Evolutionary conservation across 352 stramenopile genomes (phyloP), one percentile per base, ranked within the genome.

Genomic region (Globisporangium camurandrum): DNA sequence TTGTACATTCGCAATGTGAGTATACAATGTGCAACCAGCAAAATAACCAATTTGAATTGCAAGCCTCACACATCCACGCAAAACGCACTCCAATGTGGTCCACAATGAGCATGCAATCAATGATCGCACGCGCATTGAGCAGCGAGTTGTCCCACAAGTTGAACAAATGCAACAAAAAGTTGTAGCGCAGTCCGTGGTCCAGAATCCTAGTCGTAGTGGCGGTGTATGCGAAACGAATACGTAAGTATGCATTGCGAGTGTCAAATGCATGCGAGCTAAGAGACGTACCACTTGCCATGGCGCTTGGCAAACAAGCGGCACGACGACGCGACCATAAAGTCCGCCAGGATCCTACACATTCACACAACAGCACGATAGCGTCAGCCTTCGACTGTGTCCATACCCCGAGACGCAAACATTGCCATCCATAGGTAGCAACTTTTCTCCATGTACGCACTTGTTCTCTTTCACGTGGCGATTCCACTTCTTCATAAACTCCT

Each of bases 401-500:
- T 11, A 8, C 22, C 14, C 41, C 22, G 39, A 20, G 11, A 12
- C 14, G 33, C 33, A 16, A 38, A 16, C 3, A 2, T 16, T n/a
- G n/a, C n/a, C n/a, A n/a, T n/a, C n/a, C n/a, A n/a, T n/a, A n/a
- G n/a, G n/a, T n/a, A n/a, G n/a, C n/a, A n/a, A n/a, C n/a, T n/a
- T n/a, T n/a, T n/a, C n/a, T n/a, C n/a, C n/a, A n/a, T 20, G 36
- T 17, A 46, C 41, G 28, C 44, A 90, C 78, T 68, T 79, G 52
- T 85, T 77, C 43, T 86, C 68, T 53, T 88, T 87, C 20, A 88
- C 70, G 46, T 91, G 80, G 41, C 81, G 81, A 59, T 94, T 94
- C 84, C 84, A 94, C 59, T 86, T 88, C 65, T 94, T 94, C 84
- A 94, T 94, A 49, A 94, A 89, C 46, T 89, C 79, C 46, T 93